Evolutionary conservation across 768 basidiomycete genomes (phyloP), one percentile per base, ranked within the genome.

Genomic region (Leccinum ochraceum): DNA sequence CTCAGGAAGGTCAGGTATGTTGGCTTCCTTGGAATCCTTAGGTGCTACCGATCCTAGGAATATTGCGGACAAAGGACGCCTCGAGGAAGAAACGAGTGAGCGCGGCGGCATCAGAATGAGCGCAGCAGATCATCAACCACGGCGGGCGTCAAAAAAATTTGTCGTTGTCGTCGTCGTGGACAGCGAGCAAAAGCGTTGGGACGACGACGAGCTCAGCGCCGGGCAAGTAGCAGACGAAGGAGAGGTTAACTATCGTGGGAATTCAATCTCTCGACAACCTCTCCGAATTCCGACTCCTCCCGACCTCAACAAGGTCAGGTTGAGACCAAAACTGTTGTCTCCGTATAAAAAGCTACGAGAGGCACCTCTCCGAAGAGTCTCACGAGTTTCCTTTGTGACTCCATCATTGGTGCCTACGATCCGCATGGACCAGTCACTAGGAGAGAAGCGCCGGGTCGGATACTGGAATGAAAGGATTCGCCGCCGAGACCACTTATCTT

Each of bases 1-100:
- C 63, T 86, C 86, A 54, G 88, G 88, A 49, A 90, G 81, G 66
- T 88, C 86, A 3, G 89, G 89, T 20, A 89, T 77, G 52, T 77
- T 70, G 14, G 53, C 59, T 60, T 66, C 66, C 60, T 74, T 75
- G 54, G 76, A 74, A 36, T 79, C 79, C 53, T 75, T 75, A 44
- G 77, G 76, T 55, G 77, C 70, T 67, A 78, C 74, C 60, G 75
- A 65, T 63, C 83, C 83, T 49, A 86, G 76, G 75, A 81, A 84
- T 68, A 86, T 84, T 67, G 84, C 85, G 62, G 85, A 86, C 74
- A 83, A 79, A 72, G 84, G 84, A 67, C 84, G 84, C 62, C 74
- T 77, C 71, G 78, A 73, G 61, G 74, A 67, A 62, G 75, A 61
- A 67, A 74, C 68, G 53, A 74, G 59, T 57, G 80, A 78, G 69